Percentiles rank a stretch among this genome's conserved stretches.
phyloP scores from a whole-genome alignment of 1,284 basidiomycete species.

The Anthracocystis panici-leucophaei region DNA sequence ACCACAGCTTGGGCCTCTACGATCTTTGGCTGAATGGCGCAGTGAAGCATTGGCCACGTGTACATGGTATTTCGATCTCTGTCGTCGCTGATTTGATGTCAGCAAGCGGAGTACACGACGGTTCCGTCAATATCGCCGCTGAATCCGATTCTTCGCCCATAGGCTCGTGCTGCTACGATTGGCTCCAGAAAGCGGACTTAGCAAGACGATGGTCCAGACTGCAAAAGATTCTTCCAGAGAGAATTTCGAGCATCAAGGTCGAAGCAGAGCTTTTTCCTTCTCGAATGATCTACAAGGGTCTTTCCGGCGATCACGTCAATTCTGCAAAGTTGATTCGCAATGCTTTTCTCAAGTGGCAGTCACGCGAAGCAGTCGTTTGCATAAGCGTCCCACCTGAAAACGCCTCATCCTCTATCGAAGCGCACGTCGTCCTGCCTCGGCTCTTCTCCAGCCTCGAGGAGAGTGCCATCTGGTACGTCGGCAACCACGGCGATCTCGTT shows the following conservation, averaged over 20 bases:
- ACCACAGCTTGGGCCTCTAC: background rate
- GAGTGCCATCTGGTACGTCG: slow-evolving; percentile 17
- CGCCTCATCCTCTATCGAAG: background rate
- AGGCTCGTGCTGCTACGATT: slow-evolving; percentile 7
- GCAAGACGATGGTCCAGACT: slow-evolving; percentile 15
- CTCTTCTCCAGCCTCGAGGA: slow-evolving; percentile 24
- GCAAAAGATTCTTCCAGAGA: slow-evolving; percentile 11
- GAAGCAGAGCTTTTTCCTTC: slow-evolving; percentile 23
- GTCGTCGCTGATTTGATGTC: background rate
- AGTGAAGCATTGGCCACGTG: background rate
- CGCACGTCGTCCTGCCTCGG: slow-evolving; percentile 3
- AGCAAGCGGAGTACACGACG: background rate
- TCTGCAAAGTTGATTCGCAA: slow-evolving; percentile 8
- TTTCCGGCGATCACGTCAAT: slow-evolving; percentile 1
- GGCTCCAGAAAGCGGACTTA: background rate
- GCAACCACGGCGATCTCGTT: background rate
- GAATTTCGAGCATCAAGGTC: slow-evolving; percentile 11
- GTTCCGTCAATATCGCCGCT: background rate
- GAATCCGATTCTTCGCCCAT: background rate
- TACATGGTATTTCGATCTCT: slow-evolving; percentile 1
- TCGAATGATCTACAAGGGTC: slow-evolving; percentile 22
- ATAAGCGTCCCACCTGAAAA: background rate
- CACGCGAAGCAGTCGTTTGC: slow-evolving; percentile 16
- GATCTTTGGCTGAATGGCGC: background rate
- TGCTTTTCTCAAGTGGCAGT: background rate